Base-by-base conservation (phyloP, 768 basidiomycete species). In the Cyclocybe cylindracea region DNA sequence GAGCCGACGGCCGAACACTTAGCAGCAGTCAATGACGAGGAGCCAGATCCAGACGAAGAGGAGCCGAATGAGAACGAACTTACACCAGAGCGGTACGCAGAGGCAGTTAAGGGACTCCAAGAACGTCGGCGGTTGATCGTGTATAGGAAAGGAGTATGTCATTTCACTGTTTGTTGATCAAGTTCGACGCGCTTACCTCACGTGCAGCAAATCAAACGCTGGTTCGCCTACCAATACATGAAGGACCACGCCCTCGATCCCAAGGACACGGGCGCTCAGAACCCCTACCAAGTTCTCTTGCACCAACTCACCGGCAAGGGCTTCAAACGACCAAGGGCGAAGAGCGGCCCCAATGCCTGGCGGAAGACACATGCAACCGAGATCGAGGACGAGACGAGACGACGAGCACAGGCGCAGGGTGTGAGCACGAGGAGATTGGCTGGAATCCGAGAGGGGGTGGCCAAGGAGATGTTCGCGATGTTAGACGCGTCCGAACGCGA, bases 201-300 rank as follows among this genome's bases (percentile, higher is more conserved):
- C 13, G 7, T 16, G 39, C 18, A 57, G 56, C 56, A 54, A 51
- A 53, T 57, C 35, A 42, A 49, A 29, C 31, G 55, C 14, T 53
- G 55, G 51, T 7, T 57, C 0, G 38, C 46, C 5, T 56, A 56
- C 33, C 55, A 49, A n/a, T n/a, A n/a, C n/a, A n/a, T n/a, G n/a
- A n/a, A n/a, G n/a, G n/a, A n/a, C n/a, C n/a, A n/a, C n/a, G n/a
- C 39, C 6, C 13, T 48, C 24, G 46, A 49, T 18, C 37, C 51
- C 31, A 48, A 48, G 16, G 42, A 44, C 4, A 24, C 18, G 13
- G 43, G 44, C 10, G 5, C 35, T 1, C 6, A 31, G 2, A 46
- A 47, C 34, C 39, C 51, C 0, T 47, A 34, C 14, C 33, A 16
- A 2, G 18, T 18, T n/a, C 45, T 46, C 10, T 9, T 46, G 2